Conservation (phyloP, 495 filamentous ascomycete species). For the Niebla homalea region DNA sequence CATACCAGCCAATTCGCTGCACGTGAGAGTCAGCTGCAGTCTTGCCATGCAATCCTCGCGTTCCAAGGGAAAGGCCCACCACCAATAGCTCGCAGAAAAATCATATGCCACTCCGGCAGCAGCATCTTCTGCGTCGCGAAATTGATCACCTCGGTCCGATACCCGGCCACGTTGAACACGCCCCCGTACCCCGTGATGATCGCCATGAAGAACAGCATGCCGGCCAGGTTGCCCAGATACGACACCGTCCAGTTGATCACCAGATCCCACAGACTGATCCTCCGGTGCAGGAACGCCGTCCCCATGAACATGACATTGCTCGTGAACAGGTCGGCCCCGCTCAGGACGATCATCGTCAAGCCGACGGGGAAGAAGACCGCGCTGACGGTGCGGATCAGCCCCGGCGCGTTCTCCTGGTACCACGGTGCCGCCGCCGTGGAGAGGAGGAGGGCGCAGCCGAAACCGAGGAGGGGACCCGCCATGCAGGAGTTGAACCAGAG, state of each 20-base stretch:
- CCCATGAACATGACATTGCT: constrained; percentile 37
- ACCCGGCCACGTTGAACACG: constrained; percentile 38
- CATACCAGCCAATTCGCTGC: constrained; percentile 53
- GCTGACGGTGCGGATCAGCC: constrained; percentile 41
- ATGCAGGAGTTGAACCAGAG: constrained; percentile 41
- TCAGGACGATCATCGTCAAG: constrained; percentile 43
- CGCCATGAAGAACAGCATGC: constrained; percentile 43
- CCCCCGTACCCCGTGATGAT: constrained; percentile 49
- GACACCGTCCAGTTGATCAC: constrained; percentile 41
- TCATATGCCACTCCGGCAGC: constrained; percentile 42
- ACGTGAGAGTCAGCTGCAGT: neutral
- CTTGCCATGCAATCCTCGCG: no score
- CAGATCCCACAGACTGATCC: constrained; percentile 36
- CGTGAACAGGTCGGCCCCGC: constrained; percentile 38
- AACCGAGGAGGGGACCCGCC: constrained; percentile 38
- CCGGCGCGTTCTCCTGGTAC: constrained; percentile 47
- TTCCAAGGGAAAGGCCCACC: neutral
- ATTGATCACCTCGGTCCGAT: constrained; percentile 33
- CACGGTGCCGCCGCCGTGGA: constrained; percentile 42
- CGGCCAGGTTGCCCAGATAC: constrained; percentile 47
- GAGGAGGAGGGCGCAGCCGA: constrained; percentile 39
- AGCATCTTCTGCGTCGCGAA: constrained; percentile 44
- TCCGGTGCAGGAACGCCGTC: constrained; percentile 41
- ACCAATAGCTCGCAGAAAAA: constrained; percentile 48
- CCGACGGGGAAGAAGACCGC: constrained; percentile 47